Evolutionary conservation across 1,284 basidiomycete genomes (phyloP).

Genomic region (Amylostereum areolatum): DNA sequence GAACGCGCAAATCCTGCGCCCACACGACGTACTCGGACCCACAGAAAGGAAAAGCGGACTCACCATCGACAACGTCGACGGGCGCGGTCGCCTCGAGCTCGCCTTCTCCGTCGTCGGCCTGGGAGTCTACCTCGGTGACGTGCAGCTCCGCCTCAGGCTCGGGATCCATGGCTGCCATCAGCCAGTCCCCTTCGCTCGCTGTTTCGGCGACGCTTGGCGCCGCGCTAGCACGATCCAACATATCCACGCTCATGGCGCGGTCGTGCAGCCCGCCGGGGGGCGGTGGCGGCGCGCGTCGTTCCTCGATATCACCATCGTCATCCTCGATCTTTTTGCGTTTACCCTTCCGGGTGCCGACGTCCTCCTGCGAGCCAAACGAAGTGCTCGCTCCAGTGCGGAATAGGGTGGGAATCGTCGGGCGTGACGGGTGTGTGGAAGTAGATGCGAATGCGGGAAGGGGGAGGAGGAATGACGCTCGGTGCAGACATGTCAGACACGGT

Average conservation of each 20-base stretch:
- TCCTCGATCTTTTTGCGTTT: conserved; percentile 81
- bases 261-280: conserved; percentile 37
- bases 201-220: conserved; percentile 67
- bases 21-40: conserved; percentile 22
- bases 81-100: conserved; percentile 30
- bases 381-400: conserved; percentile 46
- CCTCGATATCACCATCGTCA: conserved; percentile 71
- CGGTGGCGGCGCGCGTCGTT: conserved; percentile 59
- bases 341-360: conserved; percentile 64
- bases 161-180: conserved; percentile 71
- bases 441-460: conserved; percentile 74
- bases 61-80: conserved; percentile 28
- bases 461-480: conserved; percentile 30
- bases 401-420: conserved; percentile 68
- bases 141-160: conserved; percentile 42
- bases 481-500: conserved; percentile 10
- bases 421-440: conserved; percentile 84
- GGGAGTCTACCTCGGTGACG: conserved; percentile 33
- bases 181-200: conserved; percentile 71
- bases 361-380: conserved; percentile 34
- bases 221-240: conserved; percentile 30
- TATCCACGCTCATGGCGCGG: conserved; percentile 23
- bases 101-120: conserved; percentile 24
- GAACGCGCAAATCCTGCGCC: conserved; percentile 12
- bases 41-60: conserved; percentile 29